Conservation (phyloP, 345 rosid species). For the Camelina hispida region DNA sequence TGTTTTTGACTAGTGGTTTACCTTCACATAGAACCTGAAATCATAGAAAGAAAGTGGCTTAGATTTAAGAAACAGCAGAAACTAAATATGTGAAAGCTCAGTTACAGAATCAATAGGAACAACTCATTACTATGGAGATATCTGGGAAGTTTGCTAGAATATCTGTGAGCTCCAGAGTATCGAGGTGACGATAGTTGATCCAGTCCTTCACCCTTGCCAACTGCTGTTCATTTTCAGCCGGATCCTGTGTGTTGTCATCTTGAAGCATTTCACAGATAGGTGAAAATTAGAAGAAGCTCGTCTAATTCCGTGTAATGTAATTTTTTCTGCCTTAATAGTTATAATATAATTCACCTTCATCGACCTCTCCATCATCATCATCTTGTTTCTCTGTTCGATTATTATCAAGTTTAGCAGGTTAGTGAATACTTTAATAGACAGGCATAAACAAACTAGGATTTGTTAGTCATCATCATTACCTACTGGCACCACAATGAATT, state of each 20-base stretch:
- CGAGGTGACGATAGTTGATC: conserved; percentile 59
- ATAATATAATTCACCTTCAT: conserved; percentile 60
- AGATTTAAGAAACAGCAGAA: conserved; percentile 17
- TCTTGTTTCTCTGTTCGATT: conserved; percentile 63
- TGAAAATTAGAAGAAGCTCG: conserved; percentile 17
- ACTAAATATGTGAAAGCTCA: conserved; percentile 13
- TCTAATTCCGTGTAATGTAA: not conserved
- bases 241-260: conserved; percentile 87
- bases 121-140: conserved; percentile 68
- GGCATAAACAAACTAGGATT: conserved; percentile 1
- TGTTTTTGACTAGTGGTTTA: conserved; percentile 40
- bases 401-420: conserved; percentile 36
- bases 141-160: conserved; percentile 82
- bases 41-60: conserved; percentile 24
- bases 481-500: conserved; percentile 63
- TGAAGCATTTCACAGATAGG: conserved; percentile 31
- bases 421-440: conserved; percentile 23
- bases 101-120: conserved; percentile 14
- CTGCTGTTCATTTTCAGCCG: conserved; percentile 80
- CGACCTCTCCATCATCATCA: conserved; percentile 63
- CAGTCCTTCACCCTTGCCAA: conserved; percentile 80
- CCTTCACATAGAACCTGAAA: conserved; percentile 88
- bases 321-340: not conserved
- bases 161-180: conserved; percentile 68
- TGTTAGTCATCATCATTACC: conserved; percentile 54